phyloP scores from a whole-genome alignment of 257 asterid species.

The Striga asiatica region DNA sequence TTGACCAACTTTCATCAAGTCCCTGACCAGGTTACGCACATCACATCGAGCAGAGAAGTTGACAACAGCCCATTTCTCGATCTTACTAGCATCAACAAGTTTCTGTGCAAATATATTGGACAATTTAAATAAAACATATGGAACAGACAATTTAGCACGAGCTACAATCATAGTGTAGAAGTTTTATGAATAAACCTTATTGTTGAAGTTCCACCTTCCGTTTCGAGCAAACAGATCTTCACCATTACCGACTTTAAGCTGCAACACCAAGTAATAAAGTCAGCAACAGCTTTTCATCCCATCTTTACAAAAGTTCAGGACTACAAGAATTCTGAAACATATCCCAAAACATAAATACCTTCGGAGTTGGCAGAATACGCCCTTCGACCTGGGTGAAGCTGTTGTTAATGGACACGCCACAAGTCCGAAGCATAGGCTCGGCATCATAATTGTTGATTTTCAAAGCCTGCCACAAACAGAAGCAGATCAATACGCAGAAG shows the following conservation, averaged over 20 bases:
- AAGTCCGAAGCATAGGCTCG: conserved; percentile 68
- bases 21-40: conserved; percentile 36
- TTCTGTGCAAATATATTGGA: not conserved
- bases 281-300: not conserved
- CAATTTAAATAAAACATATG: not conserved
- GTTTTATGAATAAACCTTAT: conserved; percentile 41
- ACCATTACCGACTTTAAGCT: conserved; percentile 75
- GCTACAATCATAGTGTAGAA: not conserved
- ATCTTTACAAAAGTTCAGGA: no score
- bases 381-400: conserved; percentile 74
- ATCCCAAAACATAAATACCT: conserved; percentile 29
- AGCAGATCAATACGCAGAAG: not conserved
- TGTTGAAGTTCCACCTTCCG: conserved; percentile 84
- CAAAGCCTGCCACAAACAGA: conserved; percentile 46
- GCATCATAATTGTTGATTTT: conserved; percentile 59
- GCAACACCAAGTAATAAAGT: conserved; percentile 15
- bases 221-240: conserved; percentile 64
- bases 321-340: not conserved
- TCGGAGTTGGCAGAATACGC: conserved; percentile 69
- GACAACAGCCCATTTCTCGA: not conserved
- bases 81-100: not conserved
- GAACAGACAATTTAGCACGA: not conserved
- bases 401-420: conserved; percentile 50
- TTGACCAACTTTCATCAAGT: conserved; percentile 48
- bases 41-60: conserved; percentile 1